Conservation (phyloP, 495 filamentous ascomycete genomes). For the Aspergillus campestris region DNA sequence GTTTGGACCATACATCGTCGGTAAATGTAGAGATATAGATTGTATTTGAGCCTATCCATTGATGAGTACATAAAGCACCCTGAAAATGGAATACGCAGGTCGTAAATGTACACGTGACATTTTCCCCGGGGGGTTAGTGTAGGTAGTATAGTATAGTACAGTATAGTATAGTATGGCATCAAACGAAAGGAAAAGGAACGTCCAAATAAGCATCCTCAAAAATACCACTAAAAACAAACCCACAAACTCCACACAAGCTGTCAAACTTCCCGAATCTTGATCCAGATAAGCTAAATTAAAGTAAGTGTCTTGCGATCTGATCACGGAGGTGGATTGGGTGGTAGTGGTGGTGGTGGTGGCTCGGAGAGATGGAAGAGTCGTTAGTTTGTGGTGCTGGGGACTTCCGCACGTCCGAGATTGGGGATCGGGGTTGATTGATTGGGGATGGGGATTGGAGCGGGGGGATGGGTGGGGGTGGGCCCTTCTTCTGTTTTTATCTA, state of each 20-base stretch:
- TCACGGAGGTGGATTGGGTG: background rate
- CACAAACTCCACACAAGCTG: constrained; percentile 1
- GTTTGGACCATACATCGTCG: too few species aligned
- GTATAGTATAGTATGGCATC: constrained; percentile 3
- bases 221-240: constrained; percentile 3
- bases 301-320: background rate
- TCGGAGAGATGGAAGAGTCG: constrained; percentile 4
- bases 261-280: background rate
- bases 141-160: background rate
- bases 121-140: background rate
- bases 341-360: constrained; percentile 3
- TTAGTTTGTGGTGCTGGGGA: background rate
- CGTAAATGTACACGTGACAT: too few species aligned
- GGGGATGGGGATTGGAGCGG: constrained; percentile 7
- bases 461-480: constrained; percentile 1
- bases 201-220: constrained; percentile 18
- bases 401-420: constrained; percentile 20
- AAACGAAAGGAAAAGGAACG: constrained; percentile 5
- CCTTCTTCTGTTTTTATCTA: too few species aligned
- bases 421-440: background rate
- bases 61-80: too few species aligned
- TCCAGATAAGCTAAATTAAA: background rate
- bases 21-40: too few species aligned
- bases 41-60: too few species aligned
- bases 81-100: too few species aligned